These are phyloP conservation scores for Cyclotella cryptica DNA, from an alignment of 108 stramenopile genomes.

Conservation along the genomic window DNA sequence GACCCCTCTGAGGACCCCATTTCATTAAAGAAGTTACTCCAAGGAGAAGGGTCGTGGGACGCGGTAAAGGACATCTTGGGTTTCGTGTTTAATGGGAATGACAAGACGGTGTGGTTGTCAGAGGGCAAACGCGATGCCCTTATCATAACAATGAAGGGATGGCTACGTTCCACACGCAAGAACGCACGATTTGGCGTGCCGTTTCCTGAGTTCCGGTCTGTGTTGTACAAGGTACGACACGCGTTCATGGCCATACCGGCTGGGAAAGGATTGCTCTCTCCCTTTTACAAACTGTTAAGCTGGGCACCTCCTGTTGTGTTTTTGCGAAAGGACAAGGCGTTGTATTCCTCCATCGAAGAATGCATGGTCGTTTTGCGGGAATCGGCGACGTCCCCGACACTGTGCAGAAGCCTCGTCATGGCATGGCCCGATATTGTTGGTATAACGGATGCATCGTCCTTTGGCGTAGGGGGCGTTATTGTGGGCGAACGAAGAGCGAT, in stretches of 20 bases:
- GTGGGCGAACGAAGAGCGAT: too few species aligned
- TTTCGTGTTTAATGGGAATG: not conserved
- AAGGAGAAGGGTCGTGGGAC: not conserved
- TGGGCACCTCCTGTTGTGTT: not conserved
- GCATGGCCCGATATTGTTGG: too few species aligned
- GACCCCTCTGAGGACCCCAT: slow-evolving; percentile 16
- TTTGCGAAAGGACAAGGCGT: not conserved
- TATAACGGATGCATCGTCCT: too few species aligned
- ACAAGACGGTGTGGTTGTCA: not conserved
- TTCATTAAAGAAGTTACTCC: slow-evolving; percentile 1
- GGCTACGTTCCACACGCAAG: not conserved
- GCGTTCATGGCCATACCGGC: slow-evolving; percentile 7
- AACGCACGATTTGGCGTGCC: not conserved
- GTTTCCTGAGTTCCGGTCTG: not conserved
- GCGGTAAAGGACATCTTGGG: not conserved
- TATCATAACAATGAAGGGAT: not conserved
- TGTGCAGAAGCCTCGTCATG: too few species aligned
- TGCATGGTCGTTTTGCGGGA: too few species aligned
- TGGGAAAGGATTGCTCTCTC: slow-evolving; percentile 6
- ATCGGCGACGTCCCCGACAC: not conserved
- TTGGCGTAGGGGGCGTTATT: too few species aligned
- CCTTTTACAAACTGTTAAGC: not conserved
- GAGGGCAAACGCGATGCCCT: not conserved
- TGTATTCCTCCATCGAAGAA: too few species aligned
- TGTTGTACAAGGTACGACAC: not conserved